Percentiles rank a stretch among this genome's conserved stretches.
phyloP scores from a whole-genome alignment of 352 stramenopile genomes.

The Phytophthora sojae region DNA sequence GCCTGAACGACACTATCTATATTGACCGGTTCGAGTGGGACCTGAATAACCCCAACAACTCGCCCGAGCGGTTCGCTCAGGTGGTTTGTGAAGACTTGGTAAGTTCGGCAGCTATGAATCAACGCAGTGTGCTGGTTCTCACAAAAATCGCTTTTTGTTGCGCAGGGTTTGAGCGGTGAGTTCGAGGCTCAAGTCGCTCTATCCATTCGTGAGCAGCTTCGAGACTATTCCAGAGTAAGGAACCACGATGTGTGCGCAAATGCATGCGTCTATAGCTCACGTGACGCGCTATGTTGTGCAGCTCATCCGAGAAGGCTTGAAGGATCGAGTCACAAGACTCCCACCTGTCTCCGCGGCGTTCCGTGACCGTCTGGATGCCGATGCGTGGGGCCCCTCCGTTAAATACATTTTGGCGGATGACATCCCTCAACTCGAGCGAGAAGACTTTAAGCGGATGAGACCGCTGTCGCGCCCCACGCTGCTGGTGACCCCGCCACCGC shows the following conservation, averaged over 20 bases:
- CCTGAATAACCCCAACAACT: slow-evolving; percentile 69
- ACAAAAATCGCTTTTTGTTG: slow-evolving; percentile 1
- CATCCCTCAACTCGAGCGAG: slow-evolving; percentile 72
- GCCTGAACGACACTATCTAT: slow-evolving; percentile 82
- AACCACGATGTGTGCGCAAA: not conserved
- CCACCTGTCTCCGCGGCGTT: slow-evolving; percentile 63
- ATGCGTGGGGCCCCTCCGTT: slow-evolving; percentile 71
- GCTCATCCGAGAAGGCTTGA: slow-evolving; percentile 77
- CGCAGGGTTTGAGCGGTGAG: slow-evolving; percentile 75
- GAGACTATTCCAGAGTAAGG: slow-evolving; percentile 73
- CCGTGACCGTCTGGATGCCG: slow-evolving; percentile 69
- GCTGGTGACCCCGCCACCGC: slow-evolving; percentile 33
- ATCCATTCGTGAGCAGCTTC: slow-evolving; percentile 82
- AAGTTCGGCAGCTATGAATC: slow-evolving; percentile 8
- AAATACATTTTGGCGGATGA: slow-evolving; percentile 83
- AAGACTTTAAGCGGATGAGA: slow-evolving; percentile 86
- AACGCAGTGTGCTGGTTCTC: not conserved
- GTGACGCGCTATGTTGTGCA: slow-evolving; percentile 17
- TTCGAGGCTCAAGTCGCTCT: slow-evolving; percentile 83
- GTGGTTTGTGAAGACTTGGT: slow-evolving; percentile 79
- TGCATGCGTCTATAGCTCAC: not conserved
- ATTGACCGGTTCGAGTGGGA: slow-evolving; percentile 89
- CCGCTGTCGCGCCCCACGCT: slow-evolving; percentile 64
- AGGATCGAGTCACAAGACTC: slow-evolving; percentile 65
- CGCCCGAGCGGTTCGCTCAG: slow-evolving; percentile 72